Evolutionary conservation across 768 basidiomycete species (phyloP), one percentile per base, ranked within the genome.

Genomic region (Rhizopogon vulgaris): DNA sequence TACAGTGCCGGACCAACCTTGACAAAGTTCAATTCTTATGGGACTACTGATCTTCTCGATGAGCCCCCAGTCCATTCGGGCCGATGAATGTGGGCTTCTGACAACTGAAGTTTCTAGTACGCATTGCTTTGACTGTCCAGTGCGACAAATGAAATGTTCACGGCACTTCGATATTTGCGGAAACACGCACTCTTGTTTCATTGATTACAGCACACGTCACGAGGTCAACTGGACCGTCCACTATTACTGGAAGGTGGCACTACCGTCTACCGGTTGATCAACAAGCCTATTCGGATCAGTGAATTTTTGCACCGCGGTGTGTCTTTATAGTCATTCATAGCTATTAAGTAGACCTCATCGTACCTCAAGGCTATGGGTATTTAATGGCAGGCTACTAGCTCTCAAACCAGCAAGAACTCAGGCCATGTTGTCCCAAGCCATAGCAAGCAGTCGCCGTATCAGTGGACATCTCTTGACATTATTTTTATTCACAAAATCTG

Each of bases 401-500:
- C 32, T 6, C 2, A 46, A 46, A 46, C 22, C 18, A 34, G 14
- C 14, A 34, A 46, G 14, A 6, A 34, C 10, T 10, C 45, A 46
- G 8, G 9, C 14, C 32, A 46, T 46, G 45, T 46, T 46, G 14
- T 34, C 45, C 32, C 45, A 46, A 34, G 45, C 45, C 14, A 15
- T 6, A 15, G 45, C 34, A 15, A 46, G 45, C 15, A 18, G 45
- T 24, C 32, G 45, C 32, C 45, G 45, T 10, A 46, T 46, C 32
- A 6, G 18, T 8, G 32, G 18, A 22, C 61, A 64, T 34, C 22
- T 63, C 34, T 18, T 49, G 18, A 52, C 51, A 32, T 18, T 49
- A 7, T 51, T 52, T 27, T 34, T 52, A 7, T 52, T 52, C n/a
- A 52, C 51, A 12, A 51, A 52, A n/a, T 51, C 51, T 6, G 51